Percentiles rank a stretch among this genome's conserved stretches.
These are phyloP conservation scores for Wallacemonas rigidus DNA, from an alignment of 208 protist genomes.

Conservation along the genomic window DNA sequence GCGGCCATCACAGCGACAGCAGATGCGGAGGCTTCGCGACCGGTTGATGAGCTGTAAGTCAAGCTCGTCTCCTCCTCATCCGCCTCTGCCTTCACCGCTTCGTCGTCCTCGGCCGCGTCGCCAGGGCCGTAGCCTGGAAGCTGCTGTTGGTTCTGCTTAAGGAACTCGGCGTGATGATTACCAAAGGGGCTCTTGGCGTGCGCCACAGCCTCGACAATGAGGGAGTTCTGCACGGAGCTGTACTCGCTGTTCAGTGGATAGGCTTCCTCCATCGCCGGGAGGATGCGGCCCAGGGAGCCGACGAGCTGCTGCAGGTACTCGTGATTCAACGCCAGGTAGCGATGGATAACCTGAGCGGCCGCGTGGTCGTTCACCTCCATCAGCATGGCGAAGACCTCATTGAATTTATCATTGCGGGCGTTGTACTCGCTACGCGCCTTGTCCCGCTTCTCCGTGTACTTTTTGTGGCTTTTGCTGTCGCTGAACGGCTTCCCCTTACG, in stretches of 20 bases:
- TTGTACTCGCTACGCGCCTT: slow-evolving; percentile 43
- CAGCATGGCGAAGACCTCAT: slow-evolving; percentile 46
- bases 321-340: slow-evolving; percentile 58
- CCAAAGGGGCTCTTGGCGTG: slow-evolving; percentile 35
- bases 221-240: slow-evolving; percentile 51
- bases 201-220: slow-evolving; percentile 55
- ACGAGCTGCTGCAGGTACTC: slow-evolving; percentile 62
- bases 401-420: slow-evolving; percentile 43
- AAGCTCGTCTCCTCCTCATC: slow-evolving; percentile 20
- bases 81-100: background rate
- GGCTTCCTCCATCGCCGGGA: slow-evolving; percentile 54
- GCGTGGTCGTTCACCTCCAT: slow-evolving; percentile 78
- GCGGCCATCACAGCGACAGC: background rate
- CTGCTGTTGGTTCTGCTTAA: slow-evolving; percentile 21
- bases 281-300: slow-evolving; percentile 40
- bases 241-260: slow-evolving; percentile 71
- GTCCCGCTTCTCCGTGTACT: slow-evolving; percentile 52
- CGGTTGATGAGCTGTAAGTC: slow-evolving; percentile 7
- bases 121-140: background rate
- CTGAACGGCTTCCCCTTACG: slow-evolving; percentile 66
- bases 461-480: slow-evolving; percentile 62
- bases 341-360: slow-evolving; percentile 62
- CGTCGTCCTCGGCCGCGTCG: slow-evolving; percentile 11
- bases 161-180: slow-evolving; percentile 27
- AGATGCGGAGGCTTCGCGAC: background rate